phyloP scores from a whole-genome alignment of 1,284 basidiomycete genomes.

The Ustilago nuda region DNA sequence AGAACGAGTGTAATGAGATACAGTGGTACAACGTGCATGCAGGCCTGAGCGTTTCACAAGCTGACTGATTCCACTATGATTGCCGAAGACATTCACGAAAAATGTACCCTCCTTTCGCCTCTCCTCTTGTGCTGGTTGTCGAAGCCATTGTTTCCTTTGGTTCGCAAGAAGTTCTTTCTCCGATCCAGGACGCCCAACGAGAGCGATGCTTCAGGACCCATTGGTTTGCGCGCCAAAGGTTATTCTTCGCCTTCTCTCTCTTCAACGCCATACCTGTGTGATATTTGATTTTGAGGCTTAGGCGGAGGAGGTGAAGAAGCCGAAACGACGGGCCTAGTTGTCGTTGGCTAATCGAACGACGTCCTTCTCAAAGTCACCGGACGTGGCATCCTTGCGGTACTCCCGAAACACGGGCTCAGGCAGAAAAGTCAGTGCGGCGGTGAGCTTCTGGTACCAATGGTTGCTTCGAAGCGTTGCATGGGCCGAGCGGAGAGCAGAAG shows the following conservation, averaged over 20 bases:
- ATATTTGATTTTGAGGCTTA: not conserved
- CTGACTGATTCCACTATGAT: not conserved
- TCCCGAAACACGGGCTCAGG: not conserved
- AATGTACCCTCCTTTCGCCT: not conserved
- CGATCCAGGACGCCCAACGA: constrained; percentile 1
- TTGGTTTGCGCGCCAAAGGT: not conserved
- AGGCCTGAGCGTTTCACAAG: constrained; percentile 3
- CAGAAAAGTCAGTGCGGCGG: not conserved
- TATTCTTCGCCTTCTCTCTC: not conserved
- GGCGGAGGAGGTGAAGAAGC: not conserved
- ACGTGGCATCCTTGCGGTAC: not conserved
- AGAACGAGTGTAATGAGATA: not conserved
- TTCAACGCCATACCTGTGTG: not conserved
- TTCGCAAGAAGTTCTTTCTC: not conserved
- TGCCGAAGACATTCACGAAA: constrained; percentile 1
- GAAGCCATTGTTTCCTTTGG: not conserved
- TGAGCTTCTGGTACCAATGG: not conserved
- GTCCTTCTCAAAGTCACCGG: constrained; percentile 1
- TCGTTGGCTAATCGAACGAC: not conserved
- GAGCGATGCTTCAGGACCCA: not conserved
- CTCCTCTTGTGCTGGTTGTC: not conserved
- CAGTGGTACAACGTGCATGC: constrained; percentile 1
- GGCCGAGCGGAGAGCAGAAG: not conserved
- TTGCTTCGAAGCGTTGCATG: not conserved
- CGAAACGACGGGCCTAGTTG: not conserved